phyloP scores from a whole-genome alignment of 169 alveolate genomes.

The Plasmodium knowlesi region DNA sequence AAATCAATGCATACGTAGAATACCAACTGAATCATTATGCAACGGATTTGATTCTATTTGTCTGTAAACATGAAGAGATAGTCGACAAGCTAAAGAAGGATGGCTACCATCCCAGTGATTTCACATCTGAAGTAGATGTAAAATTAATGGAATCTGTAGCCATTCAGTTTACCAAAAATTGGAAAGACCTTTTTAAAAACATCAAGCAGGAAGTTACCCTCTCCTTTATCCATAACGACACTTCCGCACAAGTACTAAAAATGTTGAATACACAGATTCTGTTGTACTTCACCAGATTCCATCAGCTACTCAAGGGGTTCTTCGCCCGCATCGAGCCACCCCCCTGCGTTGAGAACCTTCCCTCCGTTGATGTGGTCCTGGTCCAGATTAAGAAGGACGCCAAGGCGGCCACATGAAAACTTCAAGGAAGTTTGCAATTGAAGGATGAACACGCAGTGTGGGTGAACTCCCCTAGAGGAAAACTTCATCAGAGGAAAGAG shows the following conservation, averaged over 20 bases:
- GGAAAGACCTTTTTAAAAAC: conserved; percentile 35
- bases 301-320: conserved; percentile 17
- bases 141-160: conserved; percentile 57
- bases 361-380: conserved; percentile 56
- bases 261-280: conserved; percentile 39
- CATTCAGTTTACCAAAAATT: conserved; percentile 16
- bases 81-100: background rate
- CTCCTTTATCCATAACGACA: conserved; percentile 50
- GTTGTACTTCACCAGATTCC: conserved; percentile 50
- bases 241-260: conserved; percentile 30
- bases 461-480: background rate
- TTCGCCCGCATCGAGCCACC: conserved; percentile 18
- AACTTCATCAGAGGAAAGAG: background rate
- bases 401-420: no score
- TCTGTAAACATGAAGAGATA: conserved; percentile 40
- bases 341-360: conserved; percentile 14
- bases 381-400: conserved; percentile 46
- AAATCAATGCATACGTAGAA: conserved; percentile 18
- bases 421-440: no score
- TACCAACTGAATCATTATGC: conserved; percentile 22
- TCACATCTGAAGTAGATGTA: conserved; percentile 76
- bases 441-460: background rate
- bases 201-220: conserved; percentile 19
- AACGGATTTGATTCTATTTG: conserved; percentile 44
- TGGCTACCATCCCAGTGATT: background rate